Conservation (phyloP, 1,284 basidiomycete genomes). For the Macrocystidia cucumis region DNA sequence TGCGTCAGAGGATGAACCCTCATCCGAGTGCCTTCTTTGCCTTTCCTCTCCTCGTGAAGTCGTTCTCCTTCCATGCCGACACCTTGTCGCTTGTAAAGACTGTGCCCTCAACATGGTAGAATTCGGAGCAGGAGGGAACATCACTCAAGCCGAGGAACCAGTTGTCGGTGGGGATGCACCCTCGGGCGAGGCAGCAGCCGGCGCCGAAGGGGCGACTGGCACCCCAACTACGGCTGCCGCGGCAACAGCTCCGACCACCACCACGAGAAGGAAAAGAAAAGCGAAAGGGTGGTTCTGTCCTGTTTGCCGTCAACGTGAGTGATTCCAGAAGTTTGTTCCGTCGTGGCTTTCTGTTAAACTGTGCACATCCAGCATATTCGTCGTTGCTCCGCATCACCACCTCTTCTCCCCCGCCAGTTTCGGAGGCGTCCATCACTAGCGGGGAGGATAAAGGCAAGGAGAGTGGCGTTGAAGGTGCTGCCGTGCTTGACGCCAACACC, state of each 20-base stretch:
- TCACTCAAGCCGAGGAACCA: conserved; percentile 52
- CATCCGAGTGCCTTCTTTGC: conserved; percentile 85
- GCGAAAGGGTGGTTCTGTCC: conserved; percentile 95
- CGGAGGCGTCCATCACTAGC: conserved; percentile 17
- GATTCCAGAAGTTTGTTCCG: conserved; percentile 5
- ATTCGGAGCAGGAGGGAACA: conserved; percentile 84
- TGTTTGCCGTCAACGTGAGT: conserved; percentile 74
- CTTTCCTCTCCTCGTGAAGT: conserved; percentile 83
- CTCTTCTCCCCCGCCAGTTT: conserved; percentile 39
- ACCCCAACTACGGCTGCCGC: conserved; percentile 9
- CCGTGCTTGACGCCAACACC: conserved; percentile 6
- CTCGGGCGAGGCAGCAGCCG: conserved; percentile 11
- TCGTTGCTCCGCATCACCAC: conserved; percentile 81
- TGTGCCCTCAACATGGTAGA: conserved; percentile 93
- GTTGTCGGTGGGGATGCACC: conserved; percentile 11
- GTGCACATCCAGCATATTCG: conserved; percentile 60
- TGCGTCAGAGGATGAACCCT: conserved; percentile 60
- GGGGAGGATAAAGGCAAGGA: conserved; percentile 9
- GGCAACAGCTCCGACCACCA: conserved; percentile 12
- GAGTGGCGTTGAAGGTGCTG: conserved; percentile 4
- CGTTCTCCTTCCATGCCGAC: conserved; percentile 82
- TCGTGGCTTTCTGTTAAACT: conserved; percentile 6
- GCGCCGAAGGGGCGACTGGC: conserved; percentile 8
- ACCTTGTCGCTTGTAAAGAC: conserved; percentile 87
- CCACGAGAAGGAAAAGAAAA: conserved; percentile 71